Conservation (phyloP, 179 eudicot genomes). For the Beta macrorhiza region DNA sequence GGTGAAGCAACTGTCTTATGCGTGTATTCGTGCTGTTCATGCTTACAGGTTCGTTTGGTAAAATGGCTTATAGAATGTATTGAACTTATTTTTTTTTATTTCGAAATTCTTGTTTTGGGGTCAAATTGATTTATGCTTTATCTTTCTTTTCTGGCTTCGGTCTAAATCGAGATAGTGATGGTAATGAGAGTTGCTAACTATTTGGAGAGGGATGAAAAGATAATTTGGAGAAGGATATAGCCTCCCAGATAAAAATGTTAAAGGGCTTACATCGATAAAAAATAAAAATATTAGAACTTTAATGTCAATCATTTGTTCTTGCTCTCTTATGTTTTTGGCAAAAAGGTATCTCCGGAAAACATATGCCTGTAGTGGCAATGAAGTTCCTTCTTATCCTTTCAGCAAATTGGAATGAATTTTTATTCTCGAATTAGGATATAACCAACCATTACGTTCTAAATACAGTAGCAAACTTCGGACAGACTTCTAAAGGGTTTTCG, state of each 20-base stretch:
- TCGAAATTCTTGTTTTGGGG: background rate
- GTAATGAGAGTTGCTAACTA: background rate
- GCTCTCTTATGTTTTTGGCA: background rate
- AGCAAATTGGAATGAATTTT: background rate
- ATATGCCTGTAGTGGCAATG: background rate
- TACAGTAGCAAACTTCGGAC: background rate
- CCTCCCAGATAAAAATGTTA: background rate
- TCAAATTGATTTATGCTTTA: background rate
- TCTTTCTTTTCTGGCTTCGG: background rate
- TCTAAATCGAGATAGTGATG: background rate
- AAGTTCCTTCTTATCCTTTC: background rate
- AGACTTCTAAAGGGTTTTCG: too few relatives aligned
- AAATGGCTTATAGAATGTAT: background rate
- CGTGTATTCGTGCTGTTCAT: slow-evolving; percentile 77
- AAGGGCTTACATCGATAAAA: background rate
- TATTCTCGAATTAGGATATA: background rate
- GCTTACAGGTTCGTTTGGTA: slow-evolving; percentile 58
- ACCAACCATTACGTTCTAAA: background rate
- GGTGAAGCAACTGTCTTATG: slow-evolving; percentile 64
- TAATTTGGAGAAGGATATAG: background rate
- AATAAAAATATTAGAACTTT: background rate
- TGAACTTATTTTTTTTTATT: background rate
- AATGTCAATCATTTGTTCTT: background rate
- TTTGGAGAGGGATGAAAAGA: background rate
- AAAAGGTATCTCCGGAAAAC: background rate